phyloP scores from a whole-genome alignment of 768 basidiomycete genomes.

The Mycena vitilis region DNA sequence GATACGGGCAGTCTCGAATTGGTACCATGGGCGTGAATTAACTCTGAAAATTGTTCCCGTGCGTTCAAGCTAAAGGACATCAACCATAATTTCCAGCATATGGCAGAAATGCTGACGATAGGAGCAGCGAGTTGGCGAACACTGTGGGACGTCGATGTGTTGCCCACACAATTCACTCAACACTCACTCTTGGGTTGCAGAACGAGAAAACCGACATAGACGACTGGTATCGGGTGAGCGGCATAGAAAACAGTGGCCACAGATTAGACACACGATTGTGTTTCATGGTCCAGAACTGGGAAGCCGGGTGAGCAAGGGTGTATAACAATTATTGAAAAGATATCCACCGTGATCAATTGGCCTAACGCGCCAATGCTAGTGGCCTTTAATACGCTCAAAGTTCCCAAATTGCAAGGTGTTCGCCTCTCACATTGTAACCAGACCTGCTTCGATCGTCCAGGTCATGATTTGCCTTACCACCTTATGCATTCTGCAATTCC shows the following conservation, averaged over 20 bases:
- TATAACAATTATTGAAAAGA: too few relatives aligned
- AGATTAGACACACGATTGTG: background rate
- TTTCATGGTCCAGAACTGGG: slow-evolving; percentile 11
- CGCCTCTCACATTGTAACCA: background rate
- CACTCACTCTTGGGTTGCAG: slow-evolving; percentile 8
- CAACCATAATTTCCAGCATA: too few relatives aligned
- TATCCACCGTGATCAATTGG: background rate
- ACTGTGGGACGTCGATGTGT: background rate
- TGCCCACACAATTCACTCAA: background rate
- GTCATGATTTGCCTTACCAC: slow-evolving; percentile 10
- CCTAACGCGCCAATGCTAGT: background rate
- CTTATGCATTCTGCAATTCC: slow-evolving; percentile 2
- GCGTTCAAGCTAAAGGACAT: background rate
- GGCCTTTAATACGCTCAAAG: background rate
- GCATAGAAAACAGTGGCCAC: background rate
- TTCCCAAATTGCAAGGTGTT: too few relatives aligned
- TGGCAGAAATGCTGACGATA: background rate
- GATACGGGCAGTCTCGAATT: background rate
- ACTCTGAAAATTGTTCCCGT: background rate
- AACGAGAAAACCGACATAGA: slow-evolving; percentile 13
- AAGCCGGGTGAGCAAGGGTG: background rate
- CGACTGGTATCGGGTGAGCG: background rate
- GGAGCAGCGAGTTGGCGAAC: slow-evolving; percentile 4
- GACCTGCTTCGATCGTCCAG: slow-evolving; percentile 10
- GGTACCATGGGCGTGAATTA: background rate